Conservation (phyloP, 257 asterid genomes). For the Solanum chiquidenum region DNA sequence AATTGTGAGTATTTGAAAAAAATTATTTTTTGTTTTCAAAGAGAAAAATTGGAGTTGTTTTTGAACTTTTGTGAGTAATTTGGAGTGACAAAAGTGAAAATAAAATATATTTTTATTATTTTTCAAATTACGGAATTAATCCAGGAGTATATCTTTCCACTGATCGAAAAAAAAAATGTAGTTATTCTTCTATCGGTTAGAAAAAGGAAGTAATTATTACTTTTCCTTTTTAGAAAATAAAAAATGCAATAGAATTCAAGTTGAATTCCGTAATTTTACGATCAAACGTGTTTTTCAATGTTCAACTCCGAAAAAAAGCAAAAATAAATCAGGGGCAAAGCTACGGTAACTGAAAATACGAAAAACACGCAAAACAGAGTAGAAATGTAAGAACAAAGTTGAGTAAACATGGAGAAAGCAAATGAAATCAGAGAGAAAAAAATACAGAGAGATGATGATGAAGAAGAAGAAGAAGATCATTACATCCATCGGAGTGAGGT, state of each 20-base stretch:
- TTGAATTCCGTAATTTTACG: neutral
- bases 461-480: neutral
- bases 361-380: neutral
- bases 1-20: neutral
- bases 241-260: neutral
- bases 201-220: neutral
- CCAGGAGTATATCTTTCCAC: neutral
- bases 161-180: neutral
- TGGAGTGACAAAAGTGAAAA: neutral
- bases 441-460: neutral
- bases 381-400: neutral
- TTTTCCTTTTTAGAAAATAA: neutral
- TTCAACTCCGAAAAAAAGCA: neutral
- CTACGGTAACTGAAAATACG: neutral
- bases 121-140: neutral
- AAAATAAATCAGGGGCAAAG: neutral
- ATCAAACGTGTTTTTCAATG: neutral
- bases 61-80: neutral
- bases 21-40: neutral
- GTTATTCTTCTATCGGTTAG: neutral
- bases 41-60: neutral
- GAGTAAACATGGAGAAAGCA: neutral
- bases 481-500: neutral
- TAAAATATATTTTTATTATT: no score
- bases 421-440: neutral